These are phyloP conservation scores for Plasmodium falciparum DNA, from an alignment of 169 alveolate genomes.

Conservation along the genomic window DNA sequence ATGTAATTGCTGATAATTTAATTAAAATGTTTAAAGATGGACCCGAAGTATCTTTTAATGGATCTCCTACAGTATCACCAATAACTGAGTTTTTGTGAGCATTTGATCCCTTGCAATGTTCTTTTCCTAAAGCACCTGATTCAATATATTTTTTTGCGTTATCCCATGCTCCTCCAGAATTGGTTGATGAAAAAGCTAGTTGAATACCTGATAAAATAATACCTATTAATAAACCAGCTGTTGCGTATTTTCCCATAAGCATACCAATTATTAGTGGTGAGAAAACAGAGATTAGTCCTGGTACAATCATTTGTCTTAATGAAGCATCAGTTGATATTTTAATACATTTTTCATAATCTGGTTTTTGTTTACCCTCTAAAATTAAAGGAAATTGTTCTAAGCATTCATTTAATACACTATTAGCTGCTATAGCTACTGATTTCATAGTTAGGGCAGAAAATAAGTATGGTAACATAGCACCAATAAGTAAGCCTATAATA, in stretches of 20 bases:
- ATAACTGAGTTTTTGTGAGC: constrained; percentile 91
- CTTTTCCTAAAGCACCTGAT: constrained; percentile 84
- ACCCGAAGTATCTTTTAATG: constrained; percentile 96
- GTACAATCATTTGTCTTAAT: constrained; percentile 91
- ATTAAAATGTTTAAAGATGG: constrained; percentile 91
- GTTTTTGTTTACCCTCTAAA: constrained; percentile 83
- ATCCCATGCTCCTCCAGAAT: constrained; percentile 95
- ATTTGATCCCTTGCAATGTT: constrained; percentile 80
- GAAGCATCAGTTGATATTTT: constrained; percentile 90
- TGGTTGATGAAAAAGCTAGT: constrained; percentile 91
- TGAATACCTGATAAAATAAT: constrained; percentile 91
- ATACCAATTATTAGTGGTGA: constrained; percentile 88
- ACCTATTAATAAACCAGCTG: constrained; percentile 94
- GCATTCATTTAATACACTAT: constrained; percentile 90
- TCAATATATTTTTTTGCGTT: constrained; percentile 92
- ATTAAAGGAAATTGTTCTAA: constrained; percentile 90
- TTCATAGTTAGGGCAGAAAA: constrained; percentile 93
- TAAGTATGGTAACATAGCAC: constrained; percentile 94
- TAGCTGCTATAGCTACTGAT: constrained; percentile 93
- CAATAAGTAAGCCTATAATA: constrained; percentile 89
- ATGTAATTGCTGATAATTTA: constrained; percentile 89
- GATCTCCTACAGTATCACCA: constrained; percentile 96
- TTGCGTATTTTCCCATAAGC: constrained; percentile 89
- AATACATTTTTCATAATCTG: constrained; percentile 90
- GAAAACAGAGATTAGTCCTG: constrained; percentile 89